phyloP scores from a whole-genome alignment of 2,329 filamentous ascomycete species.

The Teratosphaeria zuluensis region DNA sequence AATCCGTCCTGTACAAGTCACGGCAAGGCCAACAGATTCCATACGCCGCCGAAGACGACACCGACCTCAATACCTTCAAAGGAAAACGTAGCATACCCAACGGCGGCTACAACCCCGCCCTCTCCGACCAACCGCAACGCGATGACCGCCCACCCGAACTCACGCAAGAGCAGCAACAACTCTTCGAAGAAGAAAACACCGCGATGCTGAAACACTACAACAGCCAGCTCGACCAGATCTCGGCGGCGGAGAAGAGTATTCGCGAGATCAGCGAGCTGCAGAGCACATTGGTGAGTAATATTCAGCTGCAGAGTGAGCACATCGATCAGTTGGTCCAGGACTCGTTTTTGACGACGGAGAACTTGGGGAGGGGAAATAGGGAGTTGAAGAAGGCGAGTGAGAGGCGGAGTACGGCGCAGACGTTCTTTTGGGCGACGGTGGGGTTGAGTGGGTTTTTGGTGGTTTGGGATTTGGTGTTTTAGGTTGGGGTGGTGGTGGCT shows the following conservation, averaged over 20 bases:
- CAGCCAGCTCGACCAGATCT: conserved; percentile 86
- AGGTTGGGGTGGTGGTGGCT: not conserved
- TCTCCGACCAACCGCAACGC: conserved; percentile 4
- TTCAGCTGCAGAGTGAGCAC: conserved; percentile 75
- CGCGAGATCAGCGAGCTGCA: conserved; percentile 90
- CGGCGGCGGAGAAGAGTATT: conserved; percentile 79
- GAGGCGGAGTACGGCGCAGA: conserved; percentile 40
- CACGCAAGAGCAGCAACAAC: conserved; percentile 75
- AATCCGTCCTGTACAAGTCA: conserved; percentile 67
- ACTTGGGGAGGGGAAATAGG: conserved; percentile 81
- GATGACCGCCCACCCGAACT: conserved; percentile 35
- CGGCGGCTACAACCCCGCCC: not conserved
- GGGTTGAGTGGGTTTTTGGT: conserved; percentile 38
- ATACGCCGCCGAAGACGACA: conserved; percentile 12
- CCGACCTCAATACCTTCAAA: not conserved
- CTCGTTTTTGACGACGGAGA: conserved; percentile 70
- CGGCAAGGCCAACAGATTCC: conserved; percentile 12
- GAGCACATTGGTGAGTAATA: conserved; percentile 74
- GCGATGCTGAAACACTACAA: conserved; percentile 90
- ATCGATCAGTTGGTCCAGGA: conserved; percentile 84
- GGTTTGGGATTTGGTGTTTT: conserved; percentile 42
- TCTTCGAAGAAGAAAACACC: conserved; percentile 89
- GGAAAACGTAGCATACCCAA: not conserved
- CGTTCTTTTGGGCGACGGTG: conserved; percentile 39
- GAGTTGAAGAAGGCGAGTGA: conserved; percentile 73